A percentile compares a stretch with the other conserved stretches of the same genome.
These are phyloP conservation scores for Candida frijolesensis DNA, from an alignment of 1,139 yeast species.

Conservation along the genomic window DNA sequence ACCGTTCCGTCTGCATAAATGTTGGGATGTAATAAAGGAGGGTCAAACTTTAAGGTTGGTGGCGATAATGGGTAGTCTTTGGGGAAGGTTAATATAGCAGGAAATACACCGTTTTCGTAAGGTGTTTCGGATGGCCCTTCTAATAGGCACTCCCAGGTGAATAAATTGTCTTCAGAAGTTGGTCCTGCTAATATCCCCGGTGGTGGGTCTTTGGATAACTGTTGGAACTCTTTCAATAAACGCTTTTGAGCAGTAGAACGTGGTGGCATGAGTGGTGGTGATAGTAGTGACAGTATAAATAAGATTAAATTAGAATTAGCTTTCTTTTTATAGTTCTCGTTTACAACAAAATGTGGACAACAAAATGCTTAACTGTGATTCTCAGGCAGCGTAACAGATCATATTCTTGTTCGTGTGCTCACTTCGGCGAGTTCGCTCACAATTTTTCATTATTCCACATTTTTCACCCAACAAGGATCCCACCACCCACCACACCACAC, in stretches of 20 bases:
- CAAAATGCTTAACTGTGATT: background rate
- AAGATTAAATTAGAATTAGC: background rate
- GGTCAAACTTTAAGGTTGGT: slow-evolving; percentile 79
- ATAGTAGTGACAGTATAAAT: background rate
- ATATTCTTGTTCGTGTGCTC: background rate
- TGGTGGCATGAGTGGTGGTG: slow-evolving; percentile 36
- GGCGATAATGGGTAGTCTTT: slow-evolving; percentile 91
- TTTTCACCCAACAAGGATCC: background rate
- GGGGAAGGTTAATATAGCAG: slow-evolving; percentile 83
- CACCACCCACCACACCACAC: background rate
- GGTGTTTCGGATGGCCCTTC: slow-evolving; percentile 95
- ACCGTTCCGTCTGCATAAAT: slow-evolving; percentile 93
- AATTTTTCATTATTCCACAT: slow-evolving; percentile 2
- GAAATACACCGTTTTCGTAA: slow-evolving; percentile 91
- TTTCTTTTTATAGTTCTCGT: background rate
- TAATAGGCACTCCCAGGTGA: slow-evolving; percentile 87
- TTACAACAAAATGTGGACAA: background rate
- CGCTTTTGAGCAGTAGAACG: slow-evolving; percentile 80
- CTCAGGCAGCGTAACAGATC: no score
- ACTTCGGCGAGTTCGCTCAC: background rate
- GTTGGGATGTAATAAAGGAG: slow-evolving; percentile 90
- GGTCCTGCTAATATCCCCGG: slow-evolving; percentile 98
- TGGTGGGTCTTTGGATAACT: slow-evolving; percentile 81
- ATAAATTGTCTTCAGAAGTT: slow-evolving; percentile 73
- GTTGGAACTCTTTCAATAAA: slow-evolving; percentile 85